Evolutionary conservation across 768 basidiomycete genomes (phyloP), one percentile per base, ranked within the genome.

Genomic region (Serendipita sp.): DNA sequence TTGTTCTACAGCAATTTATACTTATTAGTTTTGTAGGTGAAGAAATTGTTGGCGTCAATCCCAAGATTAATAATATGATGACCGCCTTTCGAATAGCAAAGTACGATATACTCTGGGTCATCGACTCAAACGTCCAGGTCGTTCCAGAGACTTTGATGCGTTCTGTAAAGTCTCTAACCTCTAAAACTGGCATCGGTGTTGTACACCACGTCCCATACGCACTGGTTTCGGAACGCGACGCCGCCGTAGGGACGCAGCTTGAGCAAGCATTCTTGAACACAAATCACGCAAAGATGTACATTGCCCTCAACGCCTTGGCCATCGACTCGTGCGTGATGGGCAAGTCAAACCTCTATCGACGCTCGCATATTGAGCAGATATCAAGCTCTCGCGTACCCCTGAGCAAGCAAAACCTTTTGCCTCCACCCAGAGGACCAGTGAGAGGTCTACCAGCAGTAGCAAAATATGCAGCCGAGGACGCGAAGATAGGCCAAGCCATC

Each of bases 191-290:
- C 52, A 80, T 95, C 46, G 92, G 84, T 2, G 79, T 99, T 6
- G 90, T 99, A 0, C 96, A 99, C 73, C 96, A 99, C 71, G 88
- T 97, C 16, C 96, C 96, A 0, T 89, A 91, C 70, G 95, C 91
- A 1, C 80, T 81, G 63, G 79, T 86, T 64, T 83, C 83, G 66
- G 84, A 86, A 79, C 45, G 77, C 77, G 62, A 53, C 52, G 29
- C 13, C 52, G 74, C 78, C 16, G 76, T 92, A 64, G 96, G 96
- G 1, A 85, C 92, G 33, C 78, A 82, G 66, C 77, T 98, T 31
- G 96, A 99, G 75, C 88, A 91, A 66, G 91, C 90, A 0, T 99
- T 95, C 73, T 76, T 99, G 64, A 97, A 97, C 73, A 95, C 93
- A 3, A 97, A 91, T 66, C 96, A 98, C 70, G 91, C 95, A 29